Percentiles rank a stretch among this genome's conserved stretches.
Conservation (phyloP, 441 rosid genomes). For the Rhodomyrtus psidioides region DNA sequence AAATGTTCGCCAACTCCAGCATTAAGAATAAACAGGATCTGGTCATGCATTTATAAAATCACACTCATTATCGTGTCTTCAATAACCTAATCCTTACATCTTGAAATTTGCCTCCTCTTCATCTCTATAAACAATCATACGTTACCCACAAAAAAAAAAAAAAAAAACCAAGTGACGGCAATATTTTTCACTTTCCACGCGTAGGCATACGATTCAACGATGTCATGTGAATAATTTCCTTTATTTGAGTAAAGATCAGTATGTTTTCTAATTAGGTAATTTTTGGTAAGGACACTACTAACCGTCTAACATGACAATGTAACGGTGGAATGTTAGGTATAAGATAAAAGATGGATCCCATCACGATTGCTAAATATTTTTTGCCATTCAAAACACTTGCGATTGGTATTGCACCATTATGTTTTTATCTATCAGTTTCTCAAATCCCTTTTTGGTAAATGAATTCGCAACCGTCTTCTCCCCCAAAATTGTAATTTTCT, state of each 20-base stretch:
- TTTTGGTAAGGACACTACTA: no score
- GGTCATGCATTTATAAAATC: background rate
- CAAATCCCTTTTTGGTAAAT: no score
- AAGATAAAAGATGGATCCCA: no score
- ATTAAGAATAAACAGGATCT: background rate
- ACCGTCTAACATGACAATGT: no score
- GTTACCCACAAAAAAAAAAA: background rate
- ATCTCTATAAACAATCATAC: background rate
- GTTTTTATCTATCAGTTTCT: no score
- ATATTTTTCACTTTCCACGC: background rate
- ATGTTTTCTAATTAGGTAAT: background rate
- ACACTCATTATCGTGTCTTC: background rate
- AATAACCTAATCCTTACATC: background rate
- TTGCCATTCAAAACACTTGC: no score
- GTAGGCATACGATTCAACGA: background rate
- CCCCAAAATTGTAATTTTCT: no score
- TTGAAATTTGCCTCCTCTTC: background rate
- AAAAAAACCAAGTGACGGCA: background rate
- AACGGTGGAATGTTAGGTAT: no score
- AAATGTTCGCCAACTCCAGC: no score
- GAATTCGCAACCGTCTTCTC: no score
- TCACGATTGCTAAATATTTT: no score
- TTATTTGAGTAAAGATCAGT: background rate
- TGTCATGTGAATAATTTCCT: rapidly evolving
- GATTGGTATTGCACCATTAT: no score